Conservation (phyloP, 2,329 filamentous ascomycete species). For the Aschersonia sp. region DNA sequence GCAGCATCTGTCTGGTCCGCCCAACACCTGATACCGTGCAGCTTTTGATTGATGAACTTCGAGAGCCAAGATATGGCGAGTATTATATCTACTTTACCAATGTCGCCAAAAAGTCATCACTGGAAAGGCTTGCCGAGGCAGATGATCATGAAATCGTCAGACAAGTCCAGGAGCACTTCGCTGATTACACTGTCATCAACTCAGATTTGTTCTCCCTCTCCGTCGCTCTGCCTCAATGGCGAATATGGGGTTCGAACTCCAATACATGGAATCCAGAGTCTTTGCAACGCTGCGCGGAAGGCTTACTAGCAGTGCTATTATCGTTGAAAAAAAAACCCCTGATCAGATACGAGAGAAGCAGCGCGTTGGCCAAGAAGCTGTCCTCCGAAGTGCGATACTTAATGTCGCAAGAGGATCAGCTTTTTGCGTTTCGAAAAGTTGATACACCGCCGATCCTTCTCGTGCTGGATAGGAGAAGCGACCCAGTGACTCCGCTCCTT, state of each 20-base stretch:
- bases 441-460: slow-evolving; percentile 90
- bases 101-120: slow-evolving; percentile 86
- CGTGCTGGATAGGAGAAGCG: slow-evolving; percentile 80
- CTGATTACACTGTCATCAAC: slow-evolving; percentile 90
- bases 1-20: slow-evolving; percentile 84
- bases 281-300: slow-evolving; percentile 74
- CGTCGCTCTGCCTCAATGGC: slow-evolving; percentile 54
- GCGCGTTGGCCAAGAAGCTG: slow-evolving; percentile 77
- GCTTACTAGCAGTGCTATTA: slow-evolving; percentile 67
- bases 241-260: slow-evolving; percentile 67
- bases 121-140: slow-evolving; percentile 87
- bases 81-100: slow-evolving; percentile 98
- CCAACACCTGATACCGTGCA: slow-evolving; percentile 90
- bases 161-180: slow-evolving; percentile 86
- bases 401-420: slow-evolving; percentile 86
- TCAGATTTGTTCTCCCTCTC: slow-evolving; percentile 80
- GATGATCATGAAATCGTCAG: slow-evolving; percentile 97
- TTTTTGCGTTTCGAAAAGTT: slow-evolving; percentile 91
- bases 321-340: slow-evolving; percentile 94
- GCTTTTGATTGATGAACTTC: slow-evolving; percentile 82
- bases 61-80: slow-evolving; percentile 94
- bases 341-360: slow-evolving; percentile 87
- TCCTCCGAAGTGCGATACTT: slow-evolving; percentile 85
- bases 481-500: slow-evolving; percentile 84
- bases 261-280: slow-evolving; percentile 88